These are phyloP conservation scores for Melampsora abietis-canadensis DNA, from an alignment of 1,284 basidiomycete species.

Conservation along the genomic window DNA sequence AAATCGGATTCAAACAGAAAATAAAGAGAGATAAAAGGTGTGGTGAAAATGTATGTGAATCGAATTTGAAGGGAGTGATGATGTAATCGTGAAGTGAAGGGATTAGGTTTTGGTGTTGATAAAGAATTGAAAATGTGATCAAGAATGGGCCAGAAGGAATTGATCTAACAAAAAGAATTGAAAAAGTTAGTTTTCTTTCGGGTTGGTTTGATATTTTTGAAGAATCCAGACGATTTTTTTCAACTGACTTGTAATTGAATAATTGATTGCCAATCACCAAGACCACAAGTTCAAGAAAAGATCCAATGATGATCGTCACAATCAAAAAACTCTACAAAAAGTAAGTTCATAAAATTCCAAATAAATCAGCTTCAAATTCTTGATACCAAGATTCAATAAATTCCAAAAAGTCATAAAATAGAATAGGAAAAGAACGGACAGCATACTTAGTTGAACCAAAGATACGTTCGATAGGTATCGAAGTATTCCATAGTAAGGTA, in stretches of 20 bases:
- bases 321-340: conserved; percentile 22
- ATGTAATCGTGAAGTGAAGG: conserved; percentile 26
- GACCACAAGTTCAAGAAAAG: conserved; percentile 21
- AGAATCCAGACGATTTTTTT: neutral
- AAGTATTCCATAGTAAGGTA: conserved; percentile 20
- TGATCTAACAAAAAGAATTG: neutral
- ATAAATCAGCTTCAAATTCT: no score
- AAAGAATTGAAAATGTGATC: conserved; percentile 31
- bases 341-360: neutral
- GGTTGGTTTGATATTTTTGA: no score
- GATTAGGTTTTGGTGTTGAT: conserved; percentile 24
- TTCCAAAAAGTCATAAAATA: no score
- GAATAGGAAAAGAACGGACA: conserved; percentile 27
- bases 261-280: conserved; percentile 20
- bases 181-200: no score
- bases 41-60: conserved; percentile 28
- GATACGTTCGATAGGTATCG: conserved; percentile 15
- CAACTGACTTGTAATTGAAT: conserved; percentile 23
- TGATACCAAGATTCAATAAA: no score
- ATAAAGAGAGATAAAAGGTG: conserved; percentile 7
- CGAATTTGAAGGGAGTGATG: neutral
- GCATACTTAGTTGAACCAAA: conserved; percentile 41
- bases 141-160: conserved; percentile 41
- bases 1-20: conserved; percentile 15
- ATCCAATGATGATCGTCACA: conserved; percentile 11